Conservation (phyloP, 1,284 basidiomycete species). For the Ceratobasidium sp. region DNA sequence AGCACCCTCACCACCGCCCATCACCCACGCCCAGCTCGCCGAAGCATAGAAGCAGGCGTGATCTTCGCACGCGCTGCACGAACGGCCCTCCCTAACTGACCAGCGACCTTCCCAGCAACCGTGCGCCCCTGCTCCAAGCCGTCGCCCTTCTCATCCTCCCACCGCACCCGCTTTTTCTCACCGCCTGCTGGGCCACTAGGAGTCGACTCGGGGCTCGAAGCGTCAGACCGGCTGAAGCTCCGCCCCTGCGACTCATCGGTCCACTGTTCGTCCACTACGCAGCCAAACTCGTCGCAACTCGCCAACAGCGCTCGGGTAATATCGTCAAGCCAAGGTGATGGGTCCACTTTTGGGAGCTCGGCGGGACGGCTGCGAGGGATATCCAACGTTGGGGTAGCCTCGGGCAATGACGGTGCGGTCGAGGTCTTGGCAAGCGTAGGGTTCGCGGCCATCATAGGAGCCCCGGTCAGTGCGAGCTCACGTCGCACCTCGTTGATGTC, state of each 20-base stretch:
- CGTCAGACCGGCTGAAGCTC: not conserved
- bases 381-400: not conserved
- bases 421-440: not conserved
- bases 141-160: not conserved
- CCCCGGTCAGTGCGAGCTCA: not conserved
- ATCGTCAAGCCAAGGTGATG: not conserved
- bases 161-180: not conserved
- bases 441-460: not conserved
- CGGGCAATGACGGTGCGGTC: not conserved
- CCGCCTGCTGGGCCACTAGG: no score
- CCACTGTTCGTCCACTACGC: not conserved
- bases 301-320: not conserved
- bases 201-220: not conserved
- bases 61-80: no score
- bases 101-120: no score
- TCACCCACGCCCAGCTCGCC: no score
- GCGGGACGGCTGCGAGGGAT: no score
- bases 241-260: not conserved
- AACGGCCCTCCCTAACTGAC: no score
- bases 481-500: conserved; percentile 8
- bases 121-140: no score
- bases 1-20: no score
- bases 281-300: not conserved
- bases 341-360: no score
- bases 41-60: no score